phyloP scores from a whole-genome alignment of 2,329 filamentous ascomycete genomes.

The Calonectria montana region DNA sequence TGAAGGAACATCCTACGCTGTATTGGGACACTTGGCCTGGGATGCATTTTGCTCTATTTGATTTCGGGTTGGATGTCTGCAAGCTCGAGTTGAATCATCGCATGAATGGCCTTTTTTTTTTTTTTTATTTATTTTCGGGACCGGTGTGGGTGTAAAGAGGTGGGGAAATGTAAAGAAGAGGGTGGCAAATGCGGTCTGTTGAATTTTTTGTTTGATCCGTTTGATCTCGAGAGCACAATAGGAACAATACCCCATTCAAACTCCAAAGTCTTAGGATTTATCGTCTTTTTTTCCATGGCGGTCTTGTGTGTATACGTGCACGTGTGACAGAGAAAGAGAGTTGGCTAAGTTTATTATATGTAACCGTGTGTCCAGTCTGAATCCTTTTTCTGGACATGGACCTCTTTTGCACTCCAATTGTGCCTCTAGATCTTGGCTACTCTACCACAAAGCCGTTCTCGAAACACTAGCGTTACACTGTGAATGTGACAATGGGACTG shows the following conservation, averaged over 20 bases:
- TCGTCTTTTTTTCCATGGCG: no score
- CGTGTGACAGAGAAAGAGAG: no score
- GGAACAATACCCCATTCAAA: constrained; percentile 44
- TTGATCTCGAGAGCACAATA: constrained; percentile 42
- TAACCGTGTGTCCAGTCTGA: no score
- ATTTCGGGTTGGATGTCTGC: constrained; percentile 22
- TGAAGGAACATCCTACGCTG: constrained; percentile 28
- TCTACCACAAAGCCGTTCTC: no score
- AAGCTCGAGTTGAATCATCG: constrained; percentile 16
- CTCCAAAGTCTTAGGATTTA: neutral
- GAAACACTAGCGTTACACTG: no score
- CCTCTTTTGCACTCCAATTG: no score
- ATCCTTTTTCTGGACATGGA: no score
- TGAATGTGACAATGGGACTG: no score
- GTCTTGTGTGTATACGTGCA: neutral
- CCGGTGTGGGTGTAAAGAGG: constrained; percentile 23
- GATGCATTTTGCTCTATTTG: constrained; percentile 8
- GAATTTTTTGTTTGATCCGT: constrained; percentile 38
- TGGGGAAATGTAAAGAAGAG: constrained; percentile 18
- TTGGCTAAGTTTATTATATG: no score
- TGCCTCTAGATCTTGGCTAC: no score
- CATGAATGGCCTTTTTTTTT: constrained; percentile 11
- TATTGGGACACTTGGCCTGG: neutral
- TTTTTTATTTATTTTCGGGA: constrained; percentile 8
- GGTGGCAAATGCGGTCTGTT: constrained; percentile 29